These are phyloP conservation scores for Saturnispora zaruensis DNA, from an alignment of 805 yeast species.

Conservation along the genomic window DNA sequence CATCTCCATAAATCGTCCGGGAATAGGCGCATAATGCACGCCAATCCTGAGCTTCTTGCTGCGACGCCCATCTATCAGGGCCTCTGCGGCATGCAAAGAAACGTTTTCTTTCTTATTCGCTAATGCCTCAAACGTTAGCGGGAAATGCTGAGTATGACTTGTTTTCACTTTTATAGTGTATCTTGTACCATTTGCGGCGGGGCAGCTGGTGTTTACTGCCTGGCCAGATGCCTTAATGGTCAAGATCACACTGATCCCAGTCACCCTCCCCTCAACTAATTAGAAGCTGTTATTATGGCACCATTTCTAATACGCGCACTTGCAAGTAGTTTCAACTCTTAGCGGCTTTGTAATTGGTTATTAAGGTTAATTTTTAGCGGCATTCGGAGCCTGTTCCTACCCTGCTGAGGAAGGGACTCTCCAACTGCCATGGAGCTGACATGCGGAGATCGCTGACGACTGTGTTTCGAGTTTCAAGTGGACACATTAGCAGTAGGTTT, in stretches of 20 bases:
- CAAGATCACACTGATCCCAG: neutral
- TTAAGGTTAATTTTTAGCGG: neutral
- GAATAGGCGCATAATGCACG: neutral
- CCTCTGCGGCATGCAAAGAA: neutral
- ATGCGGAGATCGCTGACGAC: neutral
- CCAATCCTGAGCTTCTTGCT: neutral
- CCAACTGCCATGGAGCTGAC: neutral
- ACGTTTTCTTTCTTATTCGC: neutral
- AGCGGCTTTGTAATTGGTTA: neutral
- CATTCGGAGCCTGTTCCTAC: neutral
- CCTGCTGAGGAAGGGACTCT: neutral
- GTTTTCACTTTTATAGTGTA: too few relatives aligned
- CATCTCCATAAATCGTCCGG: neutral
- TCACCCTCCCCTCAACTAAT: neutral
- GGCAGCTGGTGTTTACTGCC: too few relatives aligned
- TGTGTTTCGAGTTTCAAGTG: neutral
- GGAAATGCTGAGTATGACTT: neutral
- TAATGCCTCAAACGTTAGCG: neutral
- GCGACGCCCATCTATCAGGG: too few relatives aligned
- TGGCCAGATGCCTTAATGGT: too few relatives aligned
- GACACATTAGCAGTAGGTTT: neutral
- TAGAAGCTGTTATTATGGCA: neutral
- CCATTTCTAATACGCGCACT: neutral
- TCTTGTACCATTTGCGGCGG: too few relatives aligned
- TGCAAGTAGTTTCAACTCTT: neutral